Evolutionary conservation across 306 rosid species (phyloP), one percentile per base, ranked within the genome.

Genomic region (Begonia peltatifolia): DNA sequence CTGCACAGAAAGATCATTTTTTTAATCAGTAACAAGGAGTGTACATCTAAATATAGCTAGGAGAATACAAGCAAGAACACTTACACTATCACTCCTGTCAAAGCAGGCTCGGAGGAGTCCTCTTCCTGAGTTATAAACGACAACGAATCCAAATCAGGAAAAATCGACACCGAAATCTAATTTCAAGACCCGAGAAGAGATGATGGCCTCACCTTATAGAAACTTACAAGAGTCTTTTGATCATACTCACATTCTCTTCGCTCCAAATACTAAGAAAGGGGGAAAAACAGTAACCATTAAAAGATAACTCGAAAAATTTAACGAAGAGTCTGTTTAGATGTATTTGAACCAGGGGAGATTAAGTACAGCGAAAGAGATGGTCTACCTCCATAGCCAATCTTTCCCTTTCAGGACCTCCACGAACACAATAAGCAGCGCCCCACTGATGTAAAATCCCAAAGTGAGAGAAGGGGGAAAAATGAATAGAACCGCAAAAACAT

Each of bases 381-480:
- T 11, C 20, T 79, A 92, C 99, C 96, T 92, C 93, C 96, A 86
- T 83, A 11, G 76, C 84, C 54, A 56, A 30, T 46, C 65, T 79
- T 76, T 92, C 99, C 76, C 12, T 81, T 68, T 86, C 93, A 52
- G 89, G 83, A 55, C 88, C 88, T 20, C 99, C 93, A 3, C 76
- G 71, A 18, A 92, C 85, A 63, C 83, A 77, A 70, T 63, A 92
- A 18, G 76, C 99, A 68, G 84, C 78, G 50, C 99, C 99, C 99
- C 99, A 92, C 99, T 92, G 61, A n/a, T 52, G 23, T 52, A 38
- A 17, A 65, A 18, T 14, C 11, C 14, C 44, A 7, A 47, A 42
- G 61, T 72, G 50, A 53, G 61, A 23, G 61, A 25, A 8, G 52
- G 61, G 17, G 16, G 12, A 30, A 22, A 2, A 3, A 2, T 20